Evolutionary conservation across 2,329 filamentous ascomycete species (phyloP), one percentile per base, ranked within the genome.

Genomic region (Stagonosporopsis chrysanthemi): DNA sequence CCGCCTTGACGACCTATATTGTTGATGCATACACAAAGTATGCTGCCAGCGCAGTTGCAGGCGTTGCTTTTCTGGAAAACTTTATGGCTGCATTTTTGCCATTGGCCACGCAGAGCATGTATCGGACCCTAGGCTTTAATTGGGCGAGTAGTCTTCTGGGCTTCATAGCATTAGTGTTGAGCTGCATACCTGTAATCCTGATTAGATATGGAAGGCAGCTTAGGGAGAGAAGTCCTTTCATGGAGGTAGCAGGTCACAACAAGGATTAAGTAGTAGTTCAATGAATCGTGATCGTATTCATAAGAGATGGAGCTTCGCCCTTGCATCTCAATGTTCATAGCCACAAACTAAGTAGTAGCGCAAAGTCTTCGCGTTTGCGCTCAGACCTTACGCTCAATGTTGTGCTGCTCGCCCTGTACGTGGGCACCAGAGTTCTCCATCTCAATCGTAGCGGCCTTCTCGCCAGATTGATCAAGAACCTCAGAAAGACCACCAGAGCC

Each of bases 1-100:
- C 75, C 1, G 79, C 77, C 0, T 77, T 82, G 15, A 77, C 78
- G 17, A 78, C 79, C 53, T 85, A 84, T 48, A 70, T 84, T 14
- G 76, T 80, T 2, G 82, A 84, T 63, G 75, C 79, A 2, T 84
- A 84, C 57, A 75, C 77, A 2, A 79, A 78, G 46, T 83, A 82
- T 57, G 80, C 81, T 4, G 82, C 77, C 1, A 82, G 79, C 33
- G 81, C 81, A 0, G 76, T 83, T 24, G 81, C 79, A 4, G 81
- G 79, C 0, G 76, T 82, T 3, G 80, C 78, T 0, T 76, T 82
- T 38, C 75, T 79, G 4, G 82, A 84, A 67, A 83, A 84, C 52
- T 60, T 79, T 4, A 77, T 81, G 39, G 78, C 80, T 2, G 82
- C 76, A 0, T 80, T 83, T 40, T 62, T 84, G 52, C 81, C 81